Base-by-base conservation (phyloP, 164 flowering plant species). In the Stephania japonica region DNA sequence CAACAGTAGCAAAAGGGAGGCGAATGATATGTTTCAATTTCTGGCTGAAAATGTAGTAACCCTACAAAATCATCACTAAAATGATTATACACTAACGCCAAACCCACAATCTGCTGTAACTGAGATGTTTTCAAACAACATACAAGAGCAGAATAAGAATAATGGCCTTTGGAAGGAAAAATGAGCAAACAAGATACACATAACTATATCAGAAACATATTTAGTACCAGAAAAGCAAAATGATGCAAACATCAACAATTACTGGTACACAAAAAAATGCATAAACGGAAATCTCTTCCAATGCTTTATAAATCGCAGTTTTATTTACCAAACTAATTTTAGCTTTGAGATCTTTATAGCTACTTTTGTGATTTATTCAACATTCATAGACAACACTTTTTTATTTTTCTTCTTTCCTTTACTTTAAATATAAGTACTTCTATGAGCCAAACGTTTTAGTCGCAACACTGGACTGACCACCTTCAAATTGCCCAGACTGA, bases 21-120 rank as follows among this genome's bases (percentile, higher is more conserved):
- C 97, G 96, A 72, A 91, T 83, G 72, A 95, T 82, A 80, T 88
- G 91, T 90, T 93, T 93, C 87, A 95, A 83, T 86, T 89, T 95
- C 87, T 95, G 98, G 83, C 99, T 95, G 84, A 91, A 91, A 76
- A 84, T 83, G 80, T 91, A 95, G 79, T 95, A 95, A 42, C 99
- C 99, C 99, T 95, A 77, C 81, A 85, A 85, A 78, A 75, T 19
- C 63, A 56, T 56, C 5, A 13, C 21, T 56, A 13, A 56, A 56
- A 56, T 56, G 14, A 6, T 19, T 0, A 13, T n/a, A 56, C 19
- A 56, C 6, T 56, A 32, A 32, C 4, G 38, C 38, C 38, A 32
- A 56, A 56, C 62, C 19, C 50, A 8, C 50, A 44, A 44, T 1
- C 14, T 8, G 14, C 7, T 9, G 7, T 44, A 44, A 32, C 14